Evolutionary conservation across 2,329 filamentous ascomycete species (phyloP).

Genomic region (Xylaria polymorpha): DNA sequence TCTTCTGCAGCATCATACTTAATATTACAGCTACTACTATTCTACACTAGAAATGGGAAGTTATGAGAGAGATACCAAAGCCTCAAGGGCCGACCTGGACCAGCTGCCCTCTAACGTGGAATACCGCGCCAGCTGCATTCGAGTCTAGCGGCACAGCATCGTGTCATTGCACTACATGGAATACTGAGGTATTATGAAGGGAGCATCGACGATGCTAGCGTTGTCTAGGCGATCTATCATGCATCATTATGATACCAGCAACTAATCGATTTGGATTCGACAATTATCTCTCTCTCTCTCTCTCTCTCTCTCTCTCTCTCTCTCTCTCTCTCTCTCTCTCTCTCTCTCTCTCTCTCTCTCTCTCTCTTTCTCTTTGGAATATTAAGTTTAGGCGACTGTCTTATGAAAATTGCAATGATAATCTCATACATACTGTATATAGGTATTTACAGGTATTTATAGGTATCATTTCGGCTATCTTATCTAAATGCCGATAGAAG

Average conservation of each 20-base stretch:
- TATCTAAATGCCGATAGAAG: conserved; percentile 36
- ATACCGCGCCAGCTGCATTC: background rate
- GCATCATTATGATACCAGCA: background rate
- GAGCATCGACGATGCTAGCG: background rate
- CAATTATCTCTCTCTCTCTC: background rate
- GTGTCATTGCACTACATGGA: background rate
- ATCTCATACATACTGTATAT: no score
- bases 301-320: no score
- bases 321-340: no score
- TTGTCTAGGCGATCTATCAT: background rate
- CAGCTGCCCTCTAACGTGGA: background rate
- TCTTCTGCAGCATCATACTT: no score
- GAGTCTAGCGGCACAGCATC: background rate
- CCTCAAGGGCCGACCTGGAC: background rate
- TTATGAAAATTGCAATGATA: no score
- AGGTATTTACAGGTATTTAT: no score
- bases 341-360: no score
- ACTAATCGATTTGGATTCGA: background rate
- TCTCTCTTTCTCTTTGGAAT: no score
- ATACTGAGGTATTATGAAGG: no score
- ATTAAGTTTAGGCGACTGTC: no score
- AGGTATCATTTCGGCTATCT: conserved; percentile 2
- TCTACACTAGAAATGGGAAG: background rate
- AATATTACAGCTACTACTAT: no score
- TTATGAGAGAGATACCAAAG: background rate